A percentile compares a stretch with the other conserved stretches of the same genome.
Evolutionary conservation across 495 filamentous ascomycete species (phyloP).

Genomic region (Penicillium roqueforti): DNA sequence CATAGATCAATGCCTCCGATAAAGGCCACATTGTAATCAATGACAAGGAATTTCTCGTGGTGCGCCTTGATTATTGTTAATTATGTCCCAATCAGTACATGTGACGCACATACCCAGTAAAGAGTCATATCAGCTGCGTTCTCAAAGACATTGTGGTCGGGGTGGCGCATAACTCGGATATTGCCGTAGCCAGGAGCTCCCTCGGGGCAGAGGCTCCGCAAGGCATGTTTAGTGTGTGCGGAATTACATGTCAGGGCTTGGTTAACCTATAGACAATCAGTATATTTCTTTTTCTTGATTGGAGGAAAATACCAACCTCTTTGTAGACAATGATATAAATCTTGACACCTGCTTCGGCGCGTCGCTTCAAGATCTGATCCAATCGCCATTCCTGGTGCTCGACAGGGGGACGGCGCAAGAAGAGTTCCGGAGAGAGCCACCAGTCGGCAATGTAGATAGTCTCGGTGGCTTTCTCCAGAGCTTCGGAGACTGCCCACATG

Average conservation of each 20-base stretch:
- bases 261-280: conserved; percentile 42
- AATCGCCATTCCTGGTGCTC: conserved; percentile 82
- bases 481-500: conserved; percentile 85
- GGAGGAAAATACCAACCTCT: conserved; percentile 46
- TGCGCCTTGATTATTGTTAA: conserved; percentile 55
- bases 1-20: conserved; percentile 94
- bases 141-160: conserved; percentile 91
- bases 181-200: conserved; percentile 79
- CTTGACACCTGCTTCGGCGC: conserved; percentile 87
- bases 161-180: conserved; percentile 85
- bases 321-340: conserved; percentile 94
- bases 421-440: conserved; percentile 95
- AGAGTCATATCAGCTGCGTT: conserved; percentile 96
- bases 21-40: conserved; percentile 86
- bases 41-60: conserved; percentile 93
- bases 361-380: conserved; percentile 80
- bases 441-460: conserved; percentile 95
- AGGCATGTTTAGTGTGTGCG: conserved; percentile 83
- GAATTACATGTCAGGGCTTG: conserved; percentile 90
- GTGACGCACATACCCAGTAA: conserved; percentile 62
- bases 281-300: not conserved
- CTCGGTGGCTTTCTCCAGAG: conserved; percentile 82
- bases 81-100: not conserved
- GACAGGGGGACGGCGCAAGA: conserved; percentile 78
- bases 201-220: conserved; percentile 74